A percentile compares a stretch with the other conserved stretches of the same genome.
Conservation (phyloP, 306 rosid genomes). For the Lagenaria siceraria region DNA sequence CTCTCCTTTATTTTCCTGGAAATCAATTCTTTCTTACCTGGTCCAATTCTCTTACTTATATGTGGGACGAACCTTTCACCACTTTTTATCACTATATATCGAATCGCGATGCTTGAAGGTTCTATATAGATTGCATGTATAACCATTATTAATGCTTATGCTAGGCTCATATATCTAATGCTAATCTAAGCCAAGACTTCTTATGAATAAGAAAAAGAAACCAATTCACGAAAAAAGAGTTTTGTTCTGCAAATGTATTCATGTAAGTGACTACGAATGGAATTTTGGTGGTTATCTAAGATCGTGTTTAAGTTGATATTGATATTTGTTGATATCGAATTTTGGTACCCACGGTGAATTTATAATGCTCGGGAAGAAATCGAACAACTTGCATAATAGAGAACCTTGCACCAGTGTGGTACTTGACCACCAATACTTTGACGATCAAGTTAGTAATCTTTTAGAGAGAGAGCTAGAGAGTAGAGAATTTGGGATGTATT, state of each 20-base stretch:
- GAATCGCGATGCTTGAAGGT: background rate
- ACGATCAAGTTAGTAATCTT: too few species aligned
- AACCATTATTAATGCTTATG: background rate
- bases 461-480: too few species aligned
- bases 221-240: background rate
- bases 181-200: background rate
- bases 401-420: too few species aligned
- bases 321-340: background rate
- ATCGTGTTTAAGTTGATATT: background rate
- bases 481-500: too few species aligned
- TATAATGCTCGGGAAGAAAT: too few species aligned
- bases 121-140: background rate
- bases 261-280: background rate
- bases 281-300: background rate
- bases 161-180: background rate
- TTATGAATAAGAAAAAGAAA: background rate
- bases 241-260: background rate
- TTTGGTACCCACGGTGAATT: too few species aligned
- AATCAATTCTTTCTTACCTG: background rate
- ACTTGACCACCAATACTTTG: too few species aligned
- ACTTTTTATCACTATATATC: background rate
- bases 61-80: background rate
- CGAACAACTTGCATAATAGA: too few species aligned
- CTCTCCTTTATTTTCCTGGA: background rate
- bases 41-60: background rate